Conservation (phyloP, 2,329 filamentous ascomycete species). For the Penicillium sp. region DNA sequence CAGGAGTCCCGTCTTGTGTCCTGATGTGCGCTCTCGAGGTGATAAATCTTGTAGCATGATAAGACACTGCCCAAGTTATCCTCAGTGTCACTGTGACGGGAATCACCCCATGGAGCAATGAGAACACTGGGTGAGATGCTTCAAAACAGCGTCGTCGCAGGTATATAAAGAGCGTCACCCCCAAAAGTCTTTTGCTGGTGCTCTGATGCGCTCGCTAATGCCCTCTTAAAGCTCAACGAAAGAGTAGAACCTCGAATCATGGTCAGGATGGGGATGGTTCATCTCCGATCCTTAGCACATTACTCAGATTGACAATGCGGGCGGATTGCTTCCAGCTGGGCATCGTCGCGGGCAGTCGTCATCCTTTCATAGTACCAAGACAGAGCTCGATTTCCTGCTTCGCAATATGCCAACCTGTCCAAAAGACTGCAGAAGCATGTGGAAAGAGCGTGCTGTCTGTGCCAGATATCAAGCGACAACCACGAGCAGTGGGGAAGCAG, state of each 20-base stretch:
- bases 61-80: neutral
- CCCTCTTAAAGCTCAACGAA: slow-evolving; percentile 22
- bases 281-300: slow-evolving; percentile 29
- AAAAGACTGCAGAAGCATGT: slow-evolving; percentile 11
- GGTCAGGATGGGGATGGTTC: slow-evolving; percentile 21
- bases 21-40: slow-evolving; percentile 7
- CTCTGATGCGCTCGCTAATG: slow-evolving; percentile 54
- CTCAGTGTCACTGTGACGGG: slow-evolving; percentile 11
- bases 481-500: slow-evolving; percentile 20
- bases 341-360: slow-evolving; percentile 31
- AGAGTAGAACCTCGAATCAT: slow-evolving; percentile 28
- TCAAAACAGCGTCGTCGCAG: neutral
- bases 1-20: slow-evolving; percentile 4
- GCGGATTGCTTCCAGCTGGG: slow-evolving; percentile 51
- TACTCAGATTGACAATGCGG: slow-evolving; percentile 27
- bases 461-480: slow-evolving; percentile 25
- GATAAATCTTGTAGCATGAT: neutral
- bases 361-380: slow-evolving; percentile 48
- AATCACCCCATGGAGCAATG: slow-evolving; percentile 18
- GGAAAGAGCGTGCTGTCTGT: slow-evolving; percentile 36
- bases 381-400: slow-evolving; percentile 53
- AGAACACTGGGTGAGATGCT: slow-evolving; percentile 4
- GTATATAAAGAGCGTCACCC: slow-evolving; percentile 1
- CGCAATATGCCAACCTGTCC: slow-evolving; percentile 26
- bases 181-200: slow-evolving; percentile 34